These are phyloP conservation scores for Candolleomyces efflorescens DNA, from an alignment of 768 basidiomycete genomes.

Conservation along the genomic window DNA sequence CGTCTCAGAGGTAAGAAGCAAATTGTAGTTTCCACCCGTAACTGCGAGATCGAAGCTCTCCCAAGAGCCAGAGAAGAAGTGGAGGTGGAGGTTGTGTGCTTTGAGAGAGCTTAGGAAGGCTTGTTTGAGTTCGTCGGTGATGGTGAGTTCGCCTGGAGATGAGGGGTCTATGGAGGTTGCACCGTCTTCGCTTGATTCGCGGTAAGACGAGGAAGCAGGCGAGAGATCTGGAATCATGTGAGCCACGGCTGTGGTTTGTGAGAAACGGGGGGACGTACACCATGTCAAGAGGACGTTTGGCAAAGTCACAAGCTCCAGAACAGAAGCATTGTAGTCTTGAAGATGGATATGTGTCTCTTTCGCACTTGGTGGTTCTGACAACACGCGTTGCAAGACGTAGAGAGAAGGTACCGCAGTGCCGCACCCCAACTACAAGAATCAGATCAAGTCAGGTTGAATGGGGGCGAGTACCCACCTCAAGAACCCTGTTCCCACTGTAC, in stretches of 20 bases:
- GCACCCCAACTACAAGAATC: slow-evolving; percentile 69
- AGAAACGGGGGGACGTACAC: slow-evolving; percentile 52
- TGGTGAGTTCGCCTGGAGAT: slow-evolving; percentile 53
- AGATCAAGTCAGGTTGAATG: slow-evolving; percentile 14
- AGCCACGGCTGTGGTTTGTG: neutral
- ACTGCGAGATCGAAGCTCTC: slow-evolving; percentile 40
- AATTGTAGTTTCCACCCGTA: slow-evolving; percentile 45
- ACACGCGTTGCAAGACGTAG: slow-evolving; percentile 62
- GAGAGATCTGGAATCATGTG: slow-evolving; percentile 44
- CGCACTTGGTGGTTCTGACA: slow-evolving; percentile 27
- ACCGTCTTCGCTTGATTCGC: slow-evolving; percentile 26
- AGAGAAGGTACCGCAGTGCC: slow-evolving; percentile 87
- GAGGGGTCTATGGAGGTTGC: slow-evolving; percentile 22
- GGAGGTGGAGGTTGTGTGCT: slow-evolving; percentile 50
- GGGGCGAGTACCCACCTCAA: slow-evolving; percentile 62
- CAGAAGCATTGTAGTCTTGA: slow-evolving; percentile 89
- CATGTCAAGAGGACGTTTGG: slow-evolving; percentile 78
- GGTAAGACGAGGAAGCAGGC: slow-evolving; percentile 47
- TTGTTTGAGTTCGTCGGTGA: slow-evolving; percentile 57
- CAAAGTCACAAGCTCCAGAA: slow-evolving; percentile 72
- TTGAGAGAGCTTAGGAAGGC: slow-evolving; percentile 63
- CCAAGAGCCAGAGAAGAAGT: slow-evolving; percentile 87
- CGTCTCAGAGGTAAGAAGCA: slow-evolving; percentile 89
- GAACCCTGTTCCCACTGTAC: slow-evolving; percentile 46
- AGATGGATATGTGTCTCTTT: slow-evolving; percentile 56